Base-by-base conservation (phyloP, 164 flowering plant genomes). In the Santalum album region DNA sequence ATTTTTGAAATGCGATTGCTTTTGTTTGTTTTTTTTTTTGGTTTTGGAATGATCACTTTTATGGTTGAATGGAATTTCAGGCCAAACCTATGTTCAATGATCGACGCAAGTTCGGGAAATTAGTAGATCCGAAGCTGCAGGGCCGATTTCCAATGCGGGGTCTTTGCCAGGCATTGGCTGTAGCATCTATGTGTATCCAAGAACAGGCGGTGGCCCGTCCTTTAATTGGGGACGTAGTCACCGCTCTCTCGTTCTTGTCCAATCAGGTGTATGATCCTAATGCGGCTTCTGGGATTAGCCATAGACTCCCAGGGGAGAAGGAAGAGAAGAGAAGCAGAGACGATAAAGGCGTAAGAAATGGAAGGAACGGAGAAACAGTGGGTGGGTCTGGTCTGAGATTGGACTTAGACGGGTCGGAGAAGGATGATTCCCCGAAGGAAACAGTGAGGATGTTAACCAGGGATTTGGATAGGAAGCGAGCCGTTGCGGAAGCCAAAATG, bases 401-500 rank as follows among this genome's bases (percentile, higher is more conserved):
- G 84, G 88, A 77, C 35, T 64, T 76, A 55, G 86, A 81, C 24
- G 87, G 87, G 43, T 80, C 82, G 3, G 95, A 83, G 70, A 83
- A 65, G 51, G 95, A 84, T 0, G 87, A 87, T 50, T 84, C 89
- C 25, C 91, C 95, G 1, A 76, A 58, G 57, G 92, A 88, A 64
- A 77, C 82, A 10, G 81, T 78, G 0, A 79, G 74, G 74, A 78
- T 76, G 68, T 57, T 74, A 43, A 78, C 69, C 53, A 58, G 72
- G 59, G 79, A 75, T 64, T 58, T 68, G 55, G 89, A 87, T 4
- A 69, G 95, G 59, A 94, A 90, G 61, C 68, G 87, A 55, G 97
- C 95, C 17, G 97, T 90, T 56, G 95, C 95, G 0, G 97, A 87
- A 71, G 95, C 95, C 59, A 90, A 83, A 70, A 81, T 87, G 90